Evolutionary conservation across 345 rosid genomes (phyloP).

Genomic region (Camelina laxa): DNA sequence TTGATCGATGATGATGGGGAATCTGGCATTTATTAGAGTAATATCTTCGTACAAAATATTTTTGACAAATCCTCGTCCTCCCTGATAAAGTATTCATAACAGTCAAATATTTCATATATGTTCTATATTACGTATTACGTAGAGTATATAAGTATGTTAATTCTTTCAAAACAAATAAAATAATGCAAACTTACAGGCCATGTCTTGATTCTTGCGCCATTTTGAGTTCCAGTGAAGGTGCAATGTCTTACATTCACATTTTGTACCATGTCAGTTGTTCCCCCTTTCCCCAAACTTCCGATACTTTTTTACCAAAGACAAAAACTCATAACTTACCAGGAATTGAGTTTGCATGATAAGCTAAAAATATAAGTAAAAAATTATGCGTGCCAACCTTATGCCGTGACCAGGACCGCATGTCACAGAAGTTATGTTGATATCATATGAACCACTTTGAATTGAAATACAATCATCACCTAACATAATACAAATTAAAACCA

Average conservation of each 20-base stretch:
- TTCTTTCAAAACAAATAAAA: not conserved
- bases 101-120: not conserved
- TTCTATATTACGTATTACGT: not conserved
- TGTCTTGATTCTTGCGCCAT: slow-evolving; percentile 34
- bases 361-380: not conserved
- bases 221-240: slow-evolving; percentile 8
- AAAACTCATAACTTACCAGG: not conserved
- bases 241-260: slow-evolving; percentile 25
- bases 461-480: slow-evolving; percentile 67
- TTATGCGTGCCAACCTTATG: slow-evolving; percentile 40
- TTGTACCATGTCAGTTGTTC: not conserved
- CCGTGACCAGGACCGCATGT: slow-evolving; percentile 73
- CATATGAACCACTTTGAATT: slow-evolving; percentile 36
- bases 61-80: slow-evolving; percentile 27
- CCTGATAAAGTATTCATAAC: not conserved
- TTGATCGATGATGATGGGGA: slow-evolving; percentile 31
- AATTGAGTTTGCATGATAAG: not conserved
- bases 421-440: slow-evolving; percentile 45
- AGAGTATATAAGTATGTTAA: not conserved
- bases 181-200: slow-evolving; percentile 20
- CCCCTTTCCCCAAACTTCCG: slow-evolving; percentile 25
- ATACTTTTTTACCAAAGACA: not conserved
- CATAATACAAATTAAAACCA: not conserved
- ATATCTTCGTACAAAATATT: slow-evolving; percentile 22
- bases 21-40: not conserved